Evolutionary conservation across 2,329 filamentous ascomycete genomes (phyloP).

Genomic region (Beauveria brongniartii): DNA sequence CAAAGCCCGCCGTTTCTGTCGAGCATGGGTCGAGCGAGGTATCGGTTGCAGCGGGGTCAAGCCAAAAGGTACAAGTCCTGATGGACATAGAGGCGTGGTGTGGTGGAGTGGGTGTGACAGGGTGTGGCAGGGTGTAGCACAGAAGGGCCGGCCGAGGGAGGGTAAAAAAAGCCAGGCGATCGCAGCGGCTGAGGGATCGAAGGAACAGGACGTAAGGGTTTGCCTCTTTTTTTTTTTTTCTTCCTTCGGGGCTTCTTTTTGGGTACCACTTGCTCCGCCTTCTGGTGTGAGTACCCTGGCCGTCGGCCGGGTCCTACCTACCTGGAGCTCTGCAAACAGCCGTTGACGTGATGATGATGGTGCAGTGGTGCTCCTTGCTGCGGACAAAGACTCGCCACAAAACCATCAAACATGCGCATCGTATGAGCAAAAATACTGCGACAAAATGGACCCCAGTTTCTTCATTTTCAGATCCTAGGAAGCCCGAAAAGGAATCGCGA

Average conservation of each 20-base stretch:
- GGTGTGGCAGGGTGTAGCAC: slow-evolving; percentile 3
- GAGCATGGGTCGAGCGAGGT: not conserved
- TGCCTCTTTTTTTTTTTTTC: not conserved
- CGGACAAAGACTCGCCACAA: not conserved
- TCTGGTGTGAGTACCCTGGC: too few relatives aligned
- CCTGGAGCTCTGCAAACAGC: not conserved
- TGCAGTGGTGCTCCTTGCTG: not conserved
- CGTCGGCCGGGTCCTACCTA: too few relatives aligned
- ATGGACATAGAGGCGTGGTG: not conserved
- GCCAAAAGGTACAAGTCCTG: not conserved
- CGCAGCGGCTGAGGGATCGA: not conserved
- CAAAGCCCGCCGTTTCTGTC: slow-evolving; percentile 7
- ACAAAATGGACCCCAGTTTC: not conserved
- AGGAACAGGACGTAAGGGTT: not conserved
- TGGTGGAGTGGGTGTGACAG: not conserved
- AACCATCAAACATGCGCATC: not conserved
- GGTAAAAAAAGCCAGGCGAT: not conserved
- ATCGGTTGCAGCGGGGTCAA: not conserved
- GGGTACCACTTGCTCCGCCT: too few relatives aligned
- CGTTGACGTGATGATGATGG: not conserved
- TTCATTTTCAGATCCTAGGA: not conserved
- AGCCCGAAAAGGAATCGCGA: not conserved
- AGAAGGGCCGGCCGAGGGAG: slow-evolving; percentile 3
- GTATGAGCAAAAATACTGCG: too few relatives aligned
- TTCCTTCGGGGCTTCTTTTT: not conserved